Conservation (phyloP, 768 basidiomycete genomes). For the Terana coerulea region DNA sequence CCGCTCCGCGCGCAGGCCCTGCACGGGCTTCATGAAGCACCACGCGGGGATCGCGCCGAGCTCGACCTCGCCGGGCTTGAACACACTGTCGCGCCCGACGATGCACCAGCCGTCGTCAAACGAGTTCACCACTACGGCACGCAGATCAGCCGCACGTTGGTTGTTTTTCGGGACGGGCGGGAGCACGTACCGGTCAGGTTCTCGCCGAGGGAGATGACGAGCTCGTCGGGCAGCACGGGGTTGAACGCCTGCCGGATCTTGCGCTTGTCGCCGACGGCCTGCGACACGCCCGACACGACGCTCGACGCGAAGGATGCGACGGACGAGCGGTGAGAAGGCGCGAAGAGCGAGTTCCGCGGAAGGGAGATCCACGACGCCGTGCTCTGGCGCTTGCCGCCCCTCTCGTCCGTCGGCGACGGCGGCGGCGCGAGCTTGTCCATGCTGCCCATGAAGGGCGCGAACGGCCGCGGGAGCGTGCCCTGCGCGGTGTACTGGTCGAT, state of each 20-base stretch:
- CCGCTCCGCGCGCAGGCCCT: constrained; percentile 55
- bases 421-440: background rate
- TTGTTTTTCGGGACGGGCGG: no score
- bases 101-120: constrained; percentile 84
- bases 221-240: constrained; percentile 73
- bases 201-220: constrained; percentile 57
- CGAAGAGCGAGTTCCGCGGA: constrained; percentile 17
- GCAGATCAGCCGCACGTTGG: constrained; percentile 2
- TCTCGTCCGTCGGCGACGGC: constrained; percentile 16
- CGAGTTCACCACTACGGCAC: constrained; percentile 29
- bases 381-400: constrained; percentile 2
- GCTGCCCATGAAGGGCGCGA: constrained; percentile 31
- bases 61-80: constrained; percentile 44
- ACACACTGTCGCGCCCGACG: constrained; percentile 49
- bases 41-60: constrained; percentile 74
- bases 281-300: constrained; percentile 1
- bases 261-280: constrained; percentile 29
- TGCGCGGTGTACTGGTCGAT: constrained; percentile 41
- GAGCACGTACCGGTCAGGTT: constrained; percentile 49
- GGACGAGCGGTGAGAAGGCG: constrained; percentile 15
- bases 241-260: constrained; percentile 63
- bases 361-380: constrained; percentile 22
- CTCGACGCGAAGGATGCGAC: constrained; percentile 14
- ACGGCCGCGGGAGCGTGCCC: constrained; percentile 38
- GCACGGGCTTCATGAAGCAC: constrained; percentile 65